These are phyloP conservation scores for Aaosphaeria pasadenensis DNA, from an alignment of 2,329 filamentous ascomycete species.

Conservation along the genomic window DNA sequence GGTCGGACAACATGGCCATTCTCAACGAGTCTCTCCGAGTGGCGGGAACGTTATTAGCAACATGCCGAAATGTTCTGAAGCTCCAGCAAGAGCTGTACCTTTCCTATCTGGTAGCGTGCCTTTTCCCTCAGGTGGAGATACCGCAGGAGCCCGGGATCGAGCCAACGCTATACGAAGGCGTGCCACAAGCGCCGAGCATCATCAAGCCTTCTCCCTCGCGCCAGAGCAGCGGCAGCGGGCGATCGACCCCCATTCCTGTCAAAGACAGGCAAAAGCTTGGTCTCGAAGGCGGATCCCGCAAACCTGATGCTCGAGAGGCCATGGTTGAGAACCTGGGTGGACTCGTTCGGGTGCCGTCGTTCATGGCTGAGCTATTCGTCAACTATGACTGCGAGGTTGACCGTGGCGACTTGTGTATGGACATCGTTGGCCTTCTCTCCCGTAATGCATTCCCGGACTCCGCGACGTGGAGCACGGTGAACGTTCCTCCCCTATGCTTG, in stretches of 20 bases:
- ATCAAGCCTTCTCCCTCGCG: slow-evolving; percentile 77
- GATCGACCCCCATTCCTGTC: slow-evolving; percentile 84
- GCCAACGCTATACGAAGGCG: slow-evolving; percentile 85
- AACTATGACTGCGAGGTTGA: slow-evolving; percentile 98
- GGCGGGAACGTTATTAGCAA: slow-evolving; percentile 84
- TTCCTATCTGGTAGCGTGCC: slow-evolving; percentile 88
- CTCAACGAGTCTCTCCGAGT: slow-evolving; percentile 91
- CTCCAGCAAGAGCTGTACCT: slow-evolving; percentile 95
- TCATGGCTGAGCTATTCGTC: slow-evolving; percentile 92
- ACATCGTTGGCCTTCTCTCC: slow-evolving; percentile 88
- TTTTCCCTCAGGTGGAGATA: slow-evolving; percentile 93
- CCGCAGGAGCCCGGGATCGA: slow-evolving; percentile 88
- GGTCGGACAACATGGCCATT: slow-evolving; percentile 94
- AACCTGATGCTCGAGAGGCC: slow-evolving; percentile 91
- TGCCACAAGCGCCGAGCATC: slow-evolving; percentile 85
- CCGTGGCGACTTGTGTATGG: slow-evolving; percentile 86
- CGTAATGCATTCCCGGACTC: slow-evolving; percentile 96
- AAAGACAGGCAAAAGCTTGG: slow-evolving; percentile 91
- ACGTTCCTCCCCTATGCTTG: slow-evolving; percentile 89
- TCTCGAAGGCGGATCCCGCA: slow-evolving; percentile 84
- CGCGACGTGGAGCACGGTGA: slow-evolving; percentile 97
- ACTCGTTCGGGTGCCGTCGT: slow-evolving; percentile 86
- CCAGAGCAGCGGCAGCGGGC: slow-evolving; percentile 61
- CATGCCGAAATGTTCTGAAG: slow-evolving; percentile 86
- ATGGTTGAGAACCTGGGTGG: slow-evolving; percentile 98